These are phyloP conservation scores for Obba rivulosa DNA, from an alignment of 768 basidiomycete species.

Conservation along the genomic window DNA sequence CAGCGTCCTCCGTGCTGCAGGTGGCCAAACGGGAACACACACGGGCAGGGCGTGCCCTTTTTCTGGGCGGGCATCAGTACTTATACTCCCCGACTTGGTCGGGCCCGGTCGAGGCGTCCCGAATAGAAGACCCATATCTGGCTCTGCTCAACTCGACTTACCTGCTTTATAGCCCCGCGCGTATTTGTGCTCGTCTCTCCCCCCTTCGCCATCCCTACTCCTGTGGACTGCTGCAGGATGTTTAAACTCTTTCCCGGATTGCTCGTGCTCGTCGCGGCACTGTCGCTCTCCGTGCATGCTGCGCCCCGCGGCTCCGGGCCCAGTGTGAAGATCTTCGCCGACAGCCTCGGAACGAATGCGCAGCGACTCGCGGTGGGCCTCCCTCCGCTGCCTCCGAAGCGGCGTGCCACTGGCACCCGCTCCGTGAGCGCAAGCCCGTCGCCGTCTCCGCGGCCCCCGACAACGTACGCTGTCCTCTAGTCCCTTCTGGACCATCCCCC, in stretches of 20 bases:
- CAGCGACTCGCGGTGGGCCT: conserved; percentile 12
- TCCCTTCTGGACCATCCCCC: background rate
- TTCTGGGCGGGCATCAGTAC: too few species aligned
- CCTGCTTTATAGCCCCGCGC: too few species aligned
- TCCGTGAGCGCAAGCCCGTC: background rate
- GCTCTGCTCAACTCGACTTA: too few species aligned
- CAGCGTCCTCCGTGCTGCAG: too few species aligned
- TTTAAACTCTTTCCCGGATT: background rate
- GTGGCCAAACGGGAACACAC: too few species aligned
- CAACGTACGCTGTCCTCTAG: background rate
- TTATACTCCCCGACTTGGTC: too few species aligned
- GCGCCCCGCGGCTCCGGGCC: background rate
- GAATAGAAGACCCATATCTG: too few species aligned
- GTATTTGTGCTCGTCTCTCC: background rate
- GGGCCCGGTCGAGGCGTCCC: too few species aligned
- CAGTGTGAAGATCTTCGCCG: background rate
- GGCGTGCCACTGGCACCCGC: conserved; percentile 5
- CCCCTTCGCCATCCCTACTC: background rate
- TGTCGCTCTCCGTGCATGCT: background rate
- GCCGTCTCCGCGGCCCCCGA: conserved; percentile 1
- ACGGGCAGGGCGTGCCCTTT: too few species aligned
- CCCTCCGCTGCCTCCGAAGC: conserved; percentile 11
- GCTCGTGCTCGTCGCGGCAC: background rate
- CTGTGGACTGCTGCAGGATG: background rate
- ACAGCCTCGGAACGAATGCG: conserved; percentile 8